These are phyloP conservation scores for Pseudonectria foliicola DNA, from an alignment of 2,329 filamentous ascomycete genomes.

Conservation along the genomic window DNA sequence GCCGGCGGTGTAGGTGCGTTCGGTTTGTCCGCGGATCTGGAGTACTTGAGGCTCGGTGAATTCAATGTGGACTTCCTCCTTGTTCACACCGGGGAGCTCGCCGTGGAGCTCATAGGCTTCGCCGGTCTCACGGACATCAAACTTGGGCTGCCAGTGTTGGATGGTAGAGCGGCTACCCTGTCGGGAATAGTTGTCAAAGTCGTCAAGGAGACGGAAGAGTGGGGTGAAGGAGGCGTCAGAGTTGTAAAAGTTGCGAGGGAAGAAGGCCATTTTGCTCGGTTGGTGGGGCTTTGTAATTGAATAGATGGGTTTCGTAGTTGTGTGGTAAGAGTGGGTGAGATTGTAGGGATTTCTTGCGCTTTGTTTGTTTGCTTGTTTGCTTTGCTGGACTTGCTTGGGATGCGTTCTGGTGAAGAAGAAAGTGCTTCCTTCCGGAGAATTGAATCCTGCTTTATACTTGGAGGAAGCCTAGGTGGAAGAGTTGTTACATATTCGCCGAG, in stretches of 20 bases:
- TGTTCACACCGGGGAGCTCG: conserved; percentile 68
- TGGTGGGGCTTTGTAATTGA: conserved; percentile 6
- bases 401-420: conserved; percentile 22
- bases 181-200: conserved; percentile 52
- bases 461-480: conserved; percentile 2
- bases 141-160: conserved; percentile 64
- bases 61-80: conserved; percentile 69
- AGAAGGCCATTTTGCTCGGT: conserved; percentile 50
- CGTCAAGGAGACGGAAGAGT: conserved; percentile 58
- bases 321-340: conserved; percentile 9
- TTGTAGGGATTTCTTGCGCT: no score
- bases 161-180: conserved; percentile 28
- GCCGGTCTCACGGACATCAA: conserved; percentile 67
- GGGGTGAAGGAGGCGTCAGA: conserved; percentile 47
- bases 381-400: conserved; percentile 14
- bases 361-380: conserved; percentile 14
- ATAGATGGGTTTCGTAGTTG: conserved; percentile 10
- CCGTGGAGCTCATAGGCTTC: conserved; percentile 69
- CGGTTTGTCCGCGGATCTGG: conserved; percentile 60
- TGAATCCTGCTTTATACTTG: conserved; percentile 25
- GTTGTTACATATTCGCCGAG: conserved; percentile 5
- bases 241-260: conserved; percentile 46
- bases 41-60: conserved; percentile 72
- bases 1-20: conserved; percentile 54
- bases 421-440: conserved; percentile 5